phyloP scores from a whole-genome alignment of 257 asterid genomes.

The Primulina tabacum region DNA sequence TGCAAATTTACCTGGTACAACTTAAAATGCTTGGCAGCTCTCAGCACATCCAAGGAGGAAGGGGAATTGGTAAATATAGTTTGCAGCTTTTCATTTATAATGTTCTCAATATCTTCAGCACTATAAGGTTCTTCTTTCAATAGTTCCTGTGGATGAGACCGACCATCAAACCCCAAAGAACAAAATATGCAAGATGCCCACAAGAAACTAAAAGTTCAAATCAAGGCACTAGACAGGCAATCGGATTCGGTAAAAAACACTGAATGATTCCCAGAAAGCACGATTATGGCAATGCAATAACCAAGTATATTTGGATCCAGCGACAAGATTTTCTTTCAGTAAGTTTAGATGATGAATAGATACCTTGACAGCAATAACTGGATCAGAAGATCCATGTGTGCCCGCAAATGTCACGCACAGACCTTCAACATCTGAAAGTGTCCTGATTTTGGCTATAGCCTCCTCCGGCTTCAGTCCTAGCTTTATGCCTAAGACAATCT shows the following conservation, averaged over 20 bases:
- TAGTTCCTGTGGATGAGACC: constrained; percentile 46
- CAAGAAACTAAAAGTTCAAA: neutral
- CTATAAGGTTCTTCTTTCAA: constrained; percentile 76
- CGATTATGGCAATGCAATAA: neutral
- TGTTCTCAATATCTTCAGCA: constrained; percentile 66
- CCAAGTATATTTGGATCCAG: neutral
- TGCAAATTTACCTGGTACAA: constrained; percentile 65
- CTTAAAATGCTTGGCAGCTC: constrained; percentile 75
- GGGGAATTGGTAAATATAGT: constrained; percentile 67
- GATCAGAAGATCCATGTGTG: constrained; percentile 69
- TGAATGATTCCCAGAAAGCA: neutral
- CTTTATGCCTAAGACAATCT: constrained; percentile 81
- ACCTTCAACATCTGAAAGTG: constrained; percentile 92
- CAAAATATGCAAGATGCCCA: neutral
- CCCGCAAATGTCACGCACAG: constrained; percentile 71
- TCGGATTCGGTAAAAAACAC: neutral
- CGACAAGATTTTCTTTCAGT: neutral
- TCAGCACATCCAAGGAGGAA: constrained; percentile 77
- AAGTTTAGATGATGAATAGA: constrained; percentile 1
- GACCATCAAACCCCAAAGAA: neutral
- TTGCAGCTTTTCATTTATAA: constrained; percentile 53
- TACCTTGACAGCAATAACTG: constrained; percentile 83
- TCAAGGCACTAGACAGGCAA: neutral
- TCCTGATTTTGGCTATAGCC: constrained; percentile 63
- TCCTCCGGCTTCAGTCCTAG: constrained; percentile 76